Evolutionary conservation across 306 rosid genomes (phyloP).

Genomic region (Lathyrus oleraceus): DNA sequence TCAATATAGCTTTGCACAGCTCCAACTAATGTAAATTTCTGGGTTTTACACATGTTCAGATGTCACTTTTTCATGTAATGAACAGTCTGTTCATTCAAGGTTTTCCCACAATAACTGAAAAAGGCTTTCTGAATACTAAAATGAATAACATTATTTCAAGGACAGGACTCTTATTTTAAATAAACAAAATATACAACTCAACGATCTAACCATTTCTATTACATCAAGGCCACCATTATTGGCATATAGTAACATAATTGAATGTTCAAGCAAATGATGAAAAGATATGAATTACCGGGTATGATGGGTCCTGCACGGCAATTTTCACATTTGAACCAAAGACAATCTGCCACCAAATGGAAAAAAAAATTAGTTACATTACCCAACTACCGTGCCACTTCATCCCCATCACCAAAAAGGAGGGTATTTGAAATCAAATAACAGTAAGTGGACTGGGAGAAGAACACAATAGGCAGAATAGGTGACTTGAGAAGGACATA

Average conservation of each 20-base stretch:
- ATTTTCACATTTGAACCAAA: slow-evolving; percentile 66
- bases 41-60: not conserved
- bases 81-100: slow-evolving; percentile 1
- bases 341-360: slow-evolving; percentile 41
- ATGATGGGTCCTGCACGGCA: slow-evolving; percentile 82
- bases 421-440: not conserved
- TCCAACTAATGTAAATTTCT: slow-evolving; percentile 13
- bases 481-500: slow-evolving; percentile 5
- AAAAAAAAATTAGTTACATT: slow-evolving; percentile 21
- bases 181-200: not conserved
- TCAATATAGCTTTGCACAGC: slow-evolving; percentile 4
- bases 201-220: slow-evolving; percentile 3
- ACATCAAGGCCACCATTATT: slow-evolving; percentile 19
- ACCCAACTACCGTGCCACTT: not conserved
- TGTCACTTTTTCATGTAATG: slow-evolving; percentile 2
- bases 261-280: slow-evolving; percentile 17
- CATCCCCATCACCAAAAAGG: not conserved
- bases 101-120: not conserved
- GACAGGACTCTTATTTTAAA: not conserved
- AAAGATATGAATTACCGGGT: slow-evolving; percentile 54
- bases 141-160: not conserved
- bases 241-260: slow-evolving; percentile 12
- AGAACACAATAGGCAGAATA: slow-evolving; percentile 1
- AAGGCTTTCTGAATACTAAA: not conserved
- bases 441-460: not conserved